These are phyloP conservation scores for Sporisorium sorghi DNA, from an alignment of 1,284 basidiomycete species.

Conservation along the genomic window DNA sequence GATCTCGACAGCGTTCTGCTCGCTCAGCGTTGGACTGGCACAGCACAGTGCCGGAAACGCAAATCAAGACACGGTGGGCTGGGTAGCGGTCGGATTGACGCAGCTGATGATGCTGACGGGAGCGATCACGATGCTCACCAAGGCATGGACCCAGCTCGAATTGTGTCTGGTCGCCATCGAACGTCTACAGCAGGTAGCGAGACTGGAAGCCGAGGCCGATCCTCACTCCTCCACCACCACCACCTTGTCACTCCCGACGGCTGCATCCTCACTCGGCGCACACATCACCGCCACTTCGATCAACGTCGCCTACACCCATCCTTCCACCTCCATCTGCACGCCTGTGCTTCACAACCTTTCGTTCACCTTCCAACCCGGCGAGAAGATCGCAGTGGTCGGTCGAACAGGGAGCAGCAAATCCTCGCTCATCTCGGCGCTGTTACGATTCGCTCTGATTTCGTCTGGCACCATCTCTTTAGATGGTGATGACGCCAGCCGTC, in stretches of 20 bases:
- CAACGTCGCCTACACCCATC: background rate
- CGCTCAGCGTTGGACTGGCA: constrained; percentile 1
- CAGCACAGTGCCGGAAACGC: constrained; percentile 1
- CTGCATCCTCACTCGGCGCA: background rate
- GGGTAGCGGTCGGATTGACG: constrained; percentile 1
- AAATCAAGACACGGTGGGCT: constrained; percentile 1
- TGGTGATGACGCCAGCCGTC: background rate
- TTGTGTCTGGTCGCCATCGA: constrained; percentile 8
- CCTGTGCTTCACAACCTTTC: background rate
- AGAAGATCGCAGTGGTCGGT: constrained; percentile 7
- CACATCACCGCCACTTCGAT: background rate
- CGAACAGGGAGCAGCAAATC: constrained; percentile 1
- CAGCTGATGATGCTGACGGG: constrained; percentile 3
- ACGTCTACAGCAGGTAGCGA: constrained; percentile 5
- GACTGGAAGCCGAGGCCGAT: background rate
- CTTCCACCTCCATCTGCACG: background rate
- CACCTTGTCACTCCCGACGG: background rate
- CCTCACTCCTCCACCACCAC: background rate
- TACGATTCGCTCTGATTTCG: background rate
- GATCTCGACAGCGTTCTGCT: constrained; percentile 1
- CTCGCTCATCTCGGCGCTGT: constrained; percentile 6
- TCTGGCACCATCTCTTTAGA: background rate
- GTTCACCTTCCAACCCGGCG: constrained; percentile 1
- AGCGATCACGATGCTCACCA: constrained; percentile 6
- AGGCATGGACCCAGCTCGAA: constrained; percentile 6